phyloP scores from a whole-genome alignment of 2,329 filamentous ascomycete genomes.

The Colletotrichum sublineola region DNA sequence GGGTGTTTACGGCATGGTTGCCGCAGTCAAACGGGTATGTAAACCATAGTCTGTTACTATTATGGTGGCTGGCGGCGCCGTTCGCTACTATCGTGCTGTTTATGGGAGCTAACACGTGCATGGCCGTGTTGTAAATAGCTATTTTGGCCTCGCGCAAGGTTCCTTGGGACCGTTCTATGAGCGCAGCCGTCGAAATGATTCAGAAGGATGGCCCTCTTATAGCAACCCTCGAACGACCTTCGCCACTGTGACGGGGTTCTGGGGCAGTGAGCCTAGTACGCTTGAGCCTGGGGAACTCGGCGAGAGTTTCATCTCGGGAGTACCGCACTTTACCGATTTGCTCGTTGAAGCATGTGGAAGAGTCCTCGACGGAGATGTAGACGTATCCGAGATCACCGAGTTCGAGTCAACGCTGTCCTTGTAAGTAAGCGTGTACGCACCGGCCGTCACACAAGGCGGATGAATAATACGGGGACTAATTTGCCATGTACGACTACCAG shows the following conservation, averaged over 20 bases:
- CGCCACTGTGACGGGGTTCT: slow-evolving; percentile 21
- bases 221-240: slow-evolving; percentile 24
- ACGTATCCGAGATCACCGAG: slow-evolving; percentile 21
- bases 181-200: slow-evolving; percentile 23
- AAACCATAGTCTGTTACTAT: neutral
- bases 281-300: slow-evolving; percentile 45
- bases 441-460: neutral
- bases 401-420: slow-evolving; percentile 26
- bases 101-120: neutral
- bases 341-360: slow-evolving; percentile 25
- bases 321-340: slow-evolving; percentile 68
- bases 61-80: neutral
- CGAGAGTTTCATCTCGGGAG: slow-evolving; percentile 78
- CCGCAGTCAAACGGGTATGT: slow-evolving; percentile 27
- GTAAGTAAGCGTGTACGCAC: slow-evolving; percentile 12
- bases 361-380: slow-evolving; percentile 14
- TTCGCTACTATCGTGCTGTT: neutral
- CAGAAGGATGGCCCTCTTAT: slow-evolving; percentile 23
- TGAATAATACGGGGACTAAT: neutral
- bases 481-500: neutral
- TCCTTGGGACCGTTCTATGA: slow-evolving; percentile 22
- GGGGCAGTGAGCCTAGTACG: slow-evolving; percentile 20
- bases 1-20: slow-evolving; percentile 22
- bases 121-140: slow-evolving; percentile 1
- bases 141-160: slow-evolving; percentile 23